These are phyloP conservation scores for Plantago major DNA, from an alignment of 257 asterid species.

Conservation along the genomic window DNA sequence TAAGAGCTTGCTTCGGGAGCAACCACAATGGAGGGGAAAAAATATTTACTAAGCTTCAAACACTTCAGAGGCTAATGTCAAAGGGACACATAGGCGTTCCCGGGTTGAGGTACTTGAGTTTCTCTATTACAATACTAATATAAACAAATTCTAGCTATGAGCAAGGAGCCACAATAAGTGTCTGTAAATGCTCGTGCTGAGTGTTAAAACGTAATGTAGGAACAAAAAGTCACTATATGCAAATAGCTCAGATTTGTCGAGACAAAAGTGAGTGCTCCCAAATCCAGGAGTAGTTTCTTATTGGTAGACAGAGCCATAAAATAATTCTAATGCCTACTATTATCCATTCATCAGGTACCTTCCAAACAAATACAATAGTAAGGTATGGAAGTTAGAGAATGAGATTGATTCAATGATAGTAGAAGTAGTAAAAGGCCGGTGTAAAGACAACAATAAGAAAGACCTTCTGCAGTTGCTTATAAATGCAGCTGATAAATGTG, in stretches of 20 bases:
- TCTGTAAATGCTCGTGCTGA: neutral
- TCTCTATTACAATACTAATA: neutral
- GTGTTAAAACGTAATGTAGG: no score
- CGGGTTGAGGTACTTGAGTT: conserved; percentile 47
- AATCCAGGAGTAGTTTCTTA: no score
- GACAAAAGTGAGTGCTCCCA: no score
- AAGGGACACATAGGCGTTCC: conserved; percentile 56
- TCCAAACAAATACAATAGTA: conserved; percentile 50
- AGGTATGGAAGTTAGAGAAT: conserved; percentile 49
- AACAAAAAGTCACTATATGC: no score
- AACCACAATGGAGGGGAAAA: conserved; percentile 47
- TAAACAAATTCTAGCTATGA: neutral
- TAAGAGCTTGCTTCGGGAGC: conserved; percentile 76
- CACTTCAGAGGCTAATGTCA: conserved; percentile 52
- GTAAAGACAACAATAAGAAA: conserved; percentile 29
- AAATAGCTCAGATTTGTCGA: no score
- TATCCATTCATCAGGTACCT: conserved; percentile 46
- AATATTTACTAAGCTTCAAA: conserved; percentile 53
- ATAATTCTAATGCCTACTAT: no score
- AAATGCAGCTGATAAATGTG: conserved; percentile 45
- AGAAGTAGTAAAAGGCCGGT: conserved; percentile 36
- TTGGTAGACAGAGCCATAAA: no score
- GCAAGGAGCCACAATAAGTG: no score
- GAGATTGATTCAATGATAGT: conserved; percentile 55
- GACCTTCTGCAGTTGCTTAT: conserved; percentile 54